These are phyloP conservation scores for Clohesyomyces aquaticus DNA, from an alignment of 495 filamentous ascomycete genomes.

Conservation along the genomic window DNA sequence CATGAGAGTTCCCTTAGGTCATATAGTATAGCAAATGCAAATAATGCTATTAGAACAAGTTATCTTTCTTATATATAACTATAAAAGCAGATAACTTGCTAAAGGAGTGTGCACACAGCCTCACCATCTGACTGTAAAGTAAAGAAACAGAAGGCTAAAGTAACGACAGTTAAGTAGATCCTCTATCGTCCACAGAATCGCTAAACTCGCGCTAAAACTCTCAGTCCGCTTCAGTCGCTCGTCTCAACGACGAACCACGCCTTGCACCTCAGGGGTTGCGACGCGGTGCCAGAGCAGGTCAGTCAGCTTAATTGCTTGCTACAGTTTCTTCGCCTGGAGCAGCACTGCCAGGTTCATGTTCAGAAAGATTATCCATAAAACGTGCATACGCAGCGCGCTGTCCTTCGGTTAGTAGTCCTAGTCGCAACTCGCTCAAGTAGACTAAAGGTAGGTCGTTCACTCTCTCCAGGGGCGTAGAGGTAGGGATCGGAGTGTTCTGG, in stretches of 20 bases:
- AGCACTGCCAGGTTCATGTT: slow-evolving; percentile 5
- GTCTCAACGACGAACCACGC: slow-evolving; percentile 8
- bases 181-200: slow-evolving; percentile 1
- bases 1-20: too few species aligned
- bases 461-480: slow-evolving; percentile 4
- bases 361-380: background rate
- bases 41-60: too few species aligned
- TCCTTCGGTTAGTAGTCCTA: background rate
- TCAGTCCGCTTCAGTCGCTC: slow-evolving; percentile 7
- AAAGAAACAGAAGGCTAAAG: background rate
- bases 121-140: too few species aligned
- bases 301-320: slow-evolving; percentile 10
- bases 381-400: background rate
- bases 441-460: slow-evolving; percentile 3
- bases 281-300: background rate
- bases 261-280: slow-evolving; percentile 4
- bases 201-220: slow-evolving; percentile 8
- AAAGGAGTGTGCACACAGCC: too few species aligned
- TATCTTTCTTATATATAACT: too few species aligned
- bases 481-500: slow-evolving; percentile 2
- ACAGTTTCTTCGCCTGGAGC: slow-evolving; percentile 4
- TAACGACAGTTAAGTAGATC: slow-evolving; percentile 9
- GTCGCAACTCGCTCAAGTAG: slow-evolving; percentile 1
- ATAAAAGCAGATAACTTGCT: too few species aligned
- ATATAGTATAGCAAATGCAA: too few species aligned